Base-by-base conservation (phyloP, 495 filamentous ascomycete species). In the Lophiostoma macrostomum region DNA sequence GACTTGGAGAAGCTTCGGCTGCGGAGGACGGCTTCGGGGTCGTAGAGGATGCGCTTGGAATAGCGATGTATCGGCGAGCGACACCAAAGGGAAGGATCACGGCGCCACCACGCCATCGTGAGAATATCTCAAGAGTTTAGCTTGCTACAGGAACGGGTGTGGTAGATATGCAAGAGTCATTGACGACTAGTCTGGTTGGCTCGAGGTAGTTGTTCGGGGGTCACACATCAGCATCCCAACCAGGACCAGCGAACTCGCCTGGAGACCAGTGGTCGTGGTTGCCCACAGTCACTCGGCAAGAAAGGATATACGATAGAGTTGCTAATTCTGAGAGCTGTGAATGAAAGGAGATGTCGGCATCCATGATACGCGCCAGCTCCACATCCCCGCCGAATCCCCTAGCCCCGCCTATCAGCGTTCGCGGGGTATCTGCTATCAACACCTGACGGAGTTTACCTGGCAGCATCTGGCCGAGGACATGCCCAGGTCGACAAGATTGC, bases 1-100 rank as follows among this genome's bases (percentile, higher is more conserved):
- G 54, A 36, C 27, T 41, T 50, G 20, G 47, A 58, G 47, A 58
- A 58, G 47, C 37, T 43, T 14, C 54, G 54, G 20, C n/a, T 42
- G 11, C 50, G 50, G 19, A 53, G 37, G 13, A 20, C 14, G 5
- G 50, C 29, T 10, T 53, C 50, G 50, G 4, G 13, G 4, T 50
- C 46, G 39, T 30, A 40, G 24, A 44, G 20, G 23, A n/a, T 25
- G 16, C 24, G 50, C 3, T 22, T 31, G 5, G 34, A 36, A 24
- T 50, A 50, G 39, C 40, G 50, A 27, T 43, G 50, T 22, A 53
- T 18, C 7, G 40, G 29, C 19, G 50, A 44, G 30, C 50, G 50
- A 22, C 13, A n/a, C 39, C 38, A 53, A 31, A 36, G 29, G 23
- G 50, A 45, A 10, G 50, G 50, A 23, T 45, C 40, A 22, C 50